These are phyloP conservation scores for Arxiozyma telluris DNA, from an alignment of 1,139 yeast species.

Conservation along the genomic window DNA sequence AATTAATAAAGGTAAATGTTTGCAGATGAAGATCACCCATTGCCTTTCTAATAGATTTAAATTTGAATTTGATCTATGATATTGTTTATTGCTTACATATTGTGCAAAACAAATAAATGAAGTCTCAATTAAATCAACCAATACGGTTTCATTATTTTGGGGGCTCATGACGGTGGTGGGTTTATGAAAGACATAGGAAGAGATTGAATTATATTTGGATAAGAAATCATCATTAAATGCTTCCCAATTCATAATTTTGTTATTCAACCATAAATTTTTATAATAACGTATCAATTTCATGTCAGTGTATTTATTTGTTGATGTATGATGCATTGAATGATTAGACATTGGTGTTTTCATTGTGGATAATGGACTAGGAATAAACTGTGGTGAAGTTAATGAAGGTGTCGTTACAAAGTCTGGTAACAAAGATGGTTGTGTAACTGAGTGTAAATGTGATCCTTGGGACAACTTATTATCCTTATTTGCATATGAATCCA, in stretches of 20 bases:
- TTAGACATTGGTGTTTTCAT: slow-evolving; percentile 15
- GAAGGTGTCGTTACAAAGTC: slow-evolving; percentile 24
- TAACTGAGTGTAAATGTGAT: background rate
- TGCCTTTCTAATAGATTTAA: slow-evolving; percentile 27
- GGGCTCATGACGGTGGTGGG: slow-evolving; percentile 3
- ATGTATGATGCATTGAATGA: slow-evolving; percentile 5
- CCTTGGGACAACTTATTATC: background rate
- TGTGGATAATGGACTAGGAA: slow-evolving; percentile 19
- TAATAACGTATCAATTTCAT: slow-evolving; percentile 27
- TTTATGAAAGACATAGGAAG: slow-evolving; percentile 16
- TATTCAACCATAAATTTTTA: slow-evolving; percentile 30
- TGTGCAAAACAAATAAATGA: slow-evolving; percentile 31
- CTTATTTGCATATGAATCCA: slow-evolving; percentile 2
- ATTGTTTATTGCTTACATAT: slow-evolving; percentile 29
- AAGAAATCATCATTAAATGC: slow-evolving; percentile 20
- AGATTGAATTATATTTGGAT: slow-evolving; percentile 23
- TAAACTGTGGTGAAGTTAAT: slow-evolving; percentile 26
- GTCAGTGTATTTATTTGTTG: slow-evolving; percentile 20
- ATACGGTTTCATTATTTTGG: slow-evolving; percentile 14
- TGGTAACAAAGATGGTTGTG: slow-evolving; percentile 3
- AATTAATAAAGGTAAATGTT: slow-evolving; percentile 26
- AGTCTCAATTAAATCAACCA: slow-evolving; percentile 29
- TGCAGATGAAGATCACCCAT: slow-evolving; percentile 28
- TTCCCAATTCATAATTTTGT: slow-evolving; percentile 26
- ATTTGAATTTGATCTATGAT: slow-evolving; percentile 27